These are phyloP conservation scores for Lachnellula occidentalis DNA, from an alignment of 2,329 filamentous ascomycete species.

Conservation along the genomic window DNA sequence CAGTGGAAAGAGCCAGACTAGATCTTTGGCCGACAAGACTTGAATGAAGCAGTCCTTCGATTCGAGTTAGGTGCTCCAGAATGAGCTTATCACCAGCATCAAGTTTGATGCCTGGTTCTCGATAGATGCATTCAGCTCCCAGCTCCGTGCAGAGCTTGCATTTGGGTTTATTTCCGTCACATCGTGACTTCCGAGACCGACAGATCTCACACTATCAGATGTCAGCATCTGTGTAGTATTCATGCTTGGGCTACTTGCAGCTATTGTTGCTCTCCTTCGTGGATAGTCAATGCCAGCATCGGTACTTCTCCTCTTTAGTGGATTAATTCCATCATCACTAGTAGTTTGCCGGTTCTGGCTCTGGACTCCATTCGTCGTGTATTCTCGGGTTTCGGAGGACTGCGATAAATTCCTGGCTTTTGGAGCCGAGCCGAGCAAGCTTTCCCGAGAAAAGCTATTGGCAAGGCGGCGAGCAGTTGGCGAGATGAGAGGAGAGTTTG, in stretches of 20 bases:
- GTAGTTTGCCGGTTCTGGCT: conserved; percentile 29
- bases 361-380: conserved; percentile 35
- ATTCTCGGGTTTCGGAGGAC: conserved; percentile 42
- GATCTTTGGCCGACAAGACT: conserved; percentile 50
- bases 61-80: conserved; percentile 69
- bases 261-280: conserved; percentile 58
- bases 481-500: conserved; percentile 42
- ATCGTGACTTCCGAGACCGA: conserved; percentile 72
- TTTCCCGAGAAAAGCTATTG: conserved; percentile 47
- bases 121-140: conserved; percentile 77
- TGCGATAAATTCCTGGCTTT: conserved; percentile 52
- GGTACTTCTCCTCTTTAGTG: conserved; percentile 56
- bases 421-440: conserved; percentile 47
- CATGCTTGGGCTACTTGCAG: conserved; percentile 42
- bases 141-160: conserved; percentile 80
- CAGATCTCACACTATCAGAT: conserved; percentile 67
- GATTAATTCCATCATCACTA: conserved; percentile 51
- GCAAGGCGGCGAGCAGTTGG: conserved; percentile 42
- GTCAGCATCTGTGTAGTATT: conserved; percentile 13
- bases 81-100: conserved; percentile 85
- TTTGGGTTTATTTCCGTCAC: conserved; percentile 74
- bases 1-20: conserved; percentile 51
- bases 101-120: conserved; percentile 80
- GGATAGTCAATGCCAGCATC: conserved; percentile 59
- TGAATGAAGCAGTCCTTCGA: conserved; percentile 73